Evolutionary conservation across 169 alveolate species (phyloP).

Genomic region (Plasmodium yoelii): DNA sequence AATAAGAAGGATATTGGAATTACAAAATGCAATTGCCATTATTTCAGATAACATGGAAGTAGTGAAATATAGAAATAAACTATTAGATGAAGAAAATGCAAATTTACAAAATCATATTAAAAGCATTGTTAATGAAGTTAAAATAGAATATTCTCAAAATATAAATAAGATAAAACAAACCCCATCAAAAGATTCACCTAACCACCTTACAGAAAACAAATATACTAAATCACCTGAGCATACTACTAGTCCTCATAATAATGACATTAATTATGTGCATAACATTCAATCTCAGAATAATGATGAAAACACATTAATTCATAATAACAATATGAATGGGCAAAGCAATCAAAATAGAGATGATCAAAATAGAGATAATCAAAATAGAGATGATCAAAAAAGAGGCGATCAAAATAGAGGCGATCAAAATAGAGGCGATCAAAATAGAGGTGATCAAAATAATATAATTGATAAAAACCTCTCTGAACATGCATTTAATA

Average conservation of each 20-base stretch:
- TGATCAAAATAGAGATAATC: background rate
- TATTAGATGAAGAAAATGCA: constrained; percentile 64
- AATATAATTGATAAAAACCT: background rate
- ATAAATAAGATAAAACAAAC: constrained; percentile 10
- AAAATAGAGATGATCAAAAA: background rate
- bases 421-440: background rate
- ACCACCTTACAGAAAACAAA: background rate
- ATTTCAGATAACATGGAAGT: constrained; percentile 60
- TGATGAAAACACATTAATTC: background rate
- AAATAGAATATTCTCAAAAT: constrained; percentile 28
- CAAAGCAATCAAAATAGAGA: background rate
- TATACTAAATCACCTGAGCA: background rate
- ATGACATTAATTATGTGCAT: background rate
- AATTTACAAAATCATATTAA: constrained; percentile 43
- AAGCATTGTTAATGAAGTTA: constrained; percentile 55
- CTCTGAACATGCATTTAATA: background rate
- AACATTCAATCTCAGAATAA: background rate
- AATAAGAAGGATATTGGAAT: constrained; percentile 42
- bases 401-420: background rate
- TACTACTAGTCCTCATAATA: background rate
- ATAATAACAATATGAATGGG: background rate
- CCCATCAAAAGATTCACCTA: background rate
- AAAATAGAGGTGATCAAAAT: background rate
- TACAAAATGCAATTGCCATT: constrained; percentile 19
- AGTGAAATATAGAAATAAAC: constrained; percentile 32